phyloP scores from a whole-genome alignment of 1,139 yeast species.

The Kurtzmaniella quercitrusa region DNA sequence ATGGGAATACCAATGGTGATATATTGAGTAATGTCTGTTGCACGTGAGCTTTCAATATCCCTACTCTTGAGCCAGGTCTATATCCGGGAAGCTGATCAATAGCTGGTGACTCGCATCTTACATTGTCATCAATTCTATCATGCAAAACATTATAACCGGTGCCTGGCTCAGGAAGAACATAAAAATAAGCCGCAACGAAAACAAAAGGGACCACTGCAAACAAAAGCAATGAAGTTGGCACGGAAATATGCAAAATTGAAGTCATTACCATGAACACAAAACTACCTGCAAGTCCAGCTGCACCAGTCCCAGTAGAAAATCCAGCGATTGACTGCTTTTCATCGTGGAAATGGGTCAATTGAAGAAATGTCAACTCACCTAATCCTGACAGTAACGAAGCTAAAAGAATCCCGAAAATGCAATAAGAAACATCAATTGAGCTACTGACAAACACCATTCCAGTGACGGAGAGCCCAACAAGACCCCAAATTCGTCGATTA shows the following conservation, averaged over 20 bases:
- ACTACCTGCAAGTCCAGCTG: constrained; percentile 87
- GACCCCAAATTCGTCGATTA: constrained; percentile 43
- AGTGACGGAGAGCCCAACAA: constrained; percentile 57
- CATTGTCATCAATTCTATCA: background rate
- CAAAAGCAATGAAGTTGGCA: constrained; percentile 26
- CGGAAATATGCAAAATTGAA: constrained; percentile 29
- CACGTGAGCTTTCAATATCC: constrained; percentile 21
- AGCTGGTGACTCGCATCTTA: constrained; percentile 1
- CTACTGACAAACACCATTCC: constrained; percentile 78
- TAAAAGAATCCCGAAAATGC: constrained; percentile 67
- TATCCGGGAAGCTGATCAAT: constrained; percentile 2
- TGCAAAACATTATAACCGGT: constrained; percentile 1
- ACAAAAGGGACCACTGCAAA: constrained; percentile 38
- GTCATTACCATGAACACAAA: constrained; percentile 40
- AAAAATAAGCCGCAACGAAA: constrained; percentile 24
- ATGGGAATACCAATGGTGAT: constrained; percentile 56
- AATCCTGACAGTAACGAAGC: constrained; percentile 86
- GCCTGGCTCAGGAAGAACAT: constrained; percentile 22
- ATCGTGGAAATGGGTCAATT: constrained; percentile 69
- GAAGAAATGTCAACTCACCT: constrained; percentile 87
- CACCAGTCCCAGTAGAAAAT: constrained; percentile 94
- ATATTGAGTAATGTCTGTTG: constrained; percentile 38
- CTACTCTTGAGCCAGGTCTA: constrained; percentile 18
- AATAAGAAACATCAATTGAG: constrained; percentile 24
- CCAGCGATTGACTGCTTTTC: constrained; percentile 62